Conservation (phyloP, 768 basidiomycete species). For the Lactifluus subvellereus region DNA sequence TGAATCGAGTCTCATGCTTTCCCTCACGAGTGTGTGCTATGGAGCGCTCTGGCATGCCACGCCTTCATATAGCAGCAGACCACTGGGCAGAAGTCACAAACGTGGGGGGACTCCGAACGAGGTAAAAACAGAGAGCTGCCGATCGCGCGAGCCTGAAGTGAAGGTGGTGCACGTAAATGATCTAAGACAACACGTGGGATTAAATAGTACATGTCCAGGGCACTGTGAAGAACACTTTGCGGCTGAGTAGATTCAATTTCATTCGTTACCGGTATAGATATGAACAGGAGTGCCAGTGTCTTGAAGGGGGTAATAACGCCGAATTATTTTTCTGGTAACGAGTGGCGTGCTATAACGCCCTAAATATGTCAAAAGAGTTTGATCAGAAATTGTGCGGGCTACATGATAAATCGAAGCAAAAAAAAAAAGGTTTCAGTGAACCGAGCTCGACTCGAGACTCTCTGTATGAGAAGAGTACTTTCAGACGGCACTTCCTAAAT, state of each 20-base stretch:
- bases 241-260: too few relatives aligned
- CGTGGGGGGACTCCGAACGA: not conserved
- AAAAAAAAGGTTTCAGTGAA: slow-evolving; percentile 19
- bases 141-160: not conserved
- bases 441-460: slow-evolving; percentile 22
- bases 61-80: not conserved
- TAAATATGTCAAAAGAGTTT: not conserved
- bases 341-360: not conserved
- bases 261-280: too few relatives aligned
- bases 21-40: too few relatives aligned
- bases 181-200: not conserved
- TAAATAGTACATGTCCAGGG: not conserved
- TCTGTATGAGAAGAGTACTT: not conserved
- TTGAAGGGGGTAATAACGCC: not conserved
- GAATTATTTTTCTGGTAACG: not conserved
- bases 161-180: not conserved
- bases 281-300: not conserved
- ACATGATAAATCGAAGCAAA: not conserved
- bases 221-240: not conserved
- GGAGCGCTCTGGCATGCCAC: too few relatives aligned
- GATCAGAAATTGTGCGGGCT: slow-evolving; percentile 1
- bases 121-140: not conserved
- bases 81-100: not conserved
- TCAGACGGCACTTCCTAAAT: slow-evolving; percentile 27
- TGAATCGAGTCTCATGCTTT: not conserved